Evolutionary conservation across 768 basidiomycete species (phyloP), one percentile per base, ranked within the genome.

Genomic region (Rhodotorula taiwanensis): DNA sequence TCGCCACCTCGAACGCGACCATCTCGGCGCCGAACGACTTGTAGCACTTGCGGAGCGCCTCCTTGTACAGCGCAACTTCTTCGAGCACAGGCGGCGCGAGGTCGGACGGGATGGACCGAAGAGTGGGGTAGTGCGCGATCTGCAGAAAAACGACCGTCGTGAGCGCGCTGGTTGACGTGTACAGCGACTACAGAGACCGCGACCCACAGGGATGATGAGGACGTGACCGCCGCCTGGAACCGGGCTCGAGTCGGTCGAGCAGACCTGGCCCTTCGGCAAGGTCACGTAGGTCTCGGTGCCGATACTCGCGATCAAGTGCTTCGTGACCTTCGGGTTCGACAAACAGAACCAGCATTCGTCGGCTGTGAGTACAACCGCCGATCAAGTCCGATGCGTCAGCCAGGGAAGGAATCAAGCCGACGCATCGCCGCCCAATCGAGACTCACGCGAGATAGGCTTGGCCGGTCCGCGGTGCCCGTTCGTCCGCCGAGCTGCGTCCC

Each of bases 331-430:
- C 1, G 94, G 93, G 74, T 97, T 97, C 45, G 90, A 93, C 56
- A 99, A 76, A 75, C 95, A 99, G 78, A 99, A 98, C 94, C 94
- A 98, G 76, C 94, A 97, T 75, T 92, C 88, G 59, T 88, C 88
- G 69, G 90, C 89, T 89, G 73, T 51, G 67, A 31, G 61, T 16
- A 13, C 30, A 34, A 31, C 13, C 14, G 51, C 44, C 58, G 33
- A 42, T 23, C 10, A n/a, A 10, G 44, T 25, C n/a, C 27, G 43
- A 2, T n/a, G 9, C 21, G 14, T 9, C n/a, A 13, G 21, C n/a
- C 30, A n/a, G 27, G 3, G 2, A 21, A n/a, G 13, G n/a, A 48
- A 20, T 9, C 10, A 39, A n/a, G 16, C 30, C 21, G 25, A 20
- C 36, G 36, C 36, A 16, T 39, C 36, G 16, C 36, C 36, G 36